A percentile compares a stretch with the other conserved stretches of the same genome.
Conservation (phyloP, 345 rosid genomes). For the Psidium guajava region DNA sequence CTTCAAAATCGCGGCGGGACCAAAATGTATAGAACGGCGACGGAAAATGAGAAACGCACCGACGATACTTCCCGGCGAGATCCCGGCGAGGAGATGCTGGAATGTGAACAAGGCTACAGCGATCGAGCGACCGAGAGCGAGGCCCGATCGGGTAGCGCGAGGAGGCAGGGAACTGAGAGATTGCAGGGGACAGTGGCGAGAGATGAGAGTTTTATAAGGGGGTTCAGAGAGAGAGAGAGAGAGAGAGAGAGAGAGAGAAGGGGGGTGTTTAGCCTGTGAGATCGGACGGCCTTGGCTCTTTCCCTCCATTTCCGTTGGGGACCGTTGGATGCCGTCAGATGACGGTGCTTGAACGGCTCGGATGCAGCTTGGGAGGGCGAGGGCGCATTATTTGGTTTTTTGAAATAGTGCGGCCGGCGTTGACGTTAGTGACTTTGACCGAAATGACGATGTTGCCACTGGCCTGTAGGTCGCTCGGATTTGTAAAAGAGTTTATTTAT, state of each 20-base stretch:
- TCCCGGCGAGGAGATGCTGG: not conserved
- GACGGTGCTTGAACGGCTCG: not conserved
- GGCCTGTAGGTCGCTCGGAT: not conserved
- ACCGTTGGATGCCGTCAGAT: slow-evolving; percentile 16
- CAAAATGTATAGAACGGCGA: not conserved
- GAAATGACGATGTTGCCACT: slow-evolving; percentile 2
- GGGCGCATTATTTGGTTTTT: slow-evolving; percentile 1
- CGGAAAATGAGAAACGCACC: not conserved
- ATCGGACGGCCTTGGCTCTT: slow-evolving; percentile 21
- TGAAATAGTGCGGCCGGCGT: not conserved
- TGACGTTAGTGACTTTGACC: not conserved
- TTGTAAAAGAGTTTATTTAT: not conserved
- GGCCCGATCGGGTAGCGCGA: not conserved
- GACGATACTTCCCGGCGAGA: not conserved
- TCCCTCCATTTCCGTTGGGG: slow-evolving; percentile 11
- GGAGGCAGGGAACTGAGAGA: not conserved
- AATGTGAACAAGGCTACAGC: not conserved
- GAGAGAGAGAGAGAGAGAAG: not conserved
- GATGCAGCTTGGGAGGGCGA: not conserved
- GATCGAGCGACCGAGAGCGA: not conserved
- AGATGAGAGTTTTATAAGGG: not conserved
- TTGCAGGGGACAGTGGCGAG: not conserved
- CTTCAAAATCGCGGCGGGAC: not conserved
- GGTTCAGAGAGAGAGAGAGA: not conserved
- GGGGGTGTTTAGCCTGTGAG: not conserved